Evolutionary conservation across 2,329 filamentous ascomycete genomes (phyloP).

Genomic region (Ilyonectria robusta): DNA sequence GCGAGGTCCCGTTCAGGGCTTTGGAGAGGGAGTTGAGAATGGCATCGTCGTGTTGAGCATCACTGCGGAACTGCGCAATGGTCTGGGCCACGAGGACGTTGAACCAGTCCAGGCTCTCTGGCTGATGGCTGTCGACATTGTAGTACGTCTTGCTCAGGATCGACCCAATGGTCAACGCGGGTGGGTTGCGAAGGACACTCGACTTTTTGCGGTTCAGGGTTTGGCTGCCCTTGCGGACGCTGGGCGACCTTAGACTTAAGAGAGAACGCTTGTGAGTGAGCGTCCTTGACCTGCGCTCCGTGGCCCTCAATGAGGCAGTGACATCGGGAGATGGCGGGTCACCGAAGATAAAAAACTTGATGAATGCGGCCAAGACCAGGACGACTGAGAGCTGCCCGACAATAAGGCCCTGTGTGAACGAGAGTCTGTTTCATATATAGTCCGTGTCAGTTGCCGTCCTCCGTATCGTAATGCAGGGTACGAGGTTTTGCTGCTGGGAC

Average conservation of each 20-base stretch:
- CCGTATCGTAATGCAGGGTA: conserved; percentile 24
- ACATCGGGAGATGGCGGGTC: conserved; percentile 89
- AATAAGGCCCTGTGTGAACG: conserved; percentile 94
- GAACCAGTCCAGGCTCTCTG: conserved; percentile 98
- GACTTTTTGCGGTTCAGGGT: conserved; percentile 76
- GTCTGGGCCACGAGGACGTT: conserved; percentile 97
- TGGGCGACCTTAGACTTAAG: conserved; percentile 70
- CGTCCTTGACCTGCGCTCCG: conserved; percentile 80
- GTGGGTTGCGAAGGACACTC: conserved; percentile 79
- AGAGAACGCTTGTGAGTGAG: conserved; percentile 83
- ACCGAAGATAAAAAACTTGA: conserved; percentile 99
- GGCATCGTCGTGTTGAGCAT: conserved; percentile 91
- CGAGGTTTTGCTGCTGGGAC: conserved; percentile 41
- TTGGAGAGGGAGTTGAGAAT: conserved; percentile 89
- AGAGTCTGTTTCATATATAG: conserved; percentile 68
- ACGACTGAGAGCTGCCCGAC: conserved; percentile 95
- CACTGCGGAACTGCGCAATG: conserved; percentile 93
- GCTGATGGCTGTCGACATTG: conserved; percentile 94
- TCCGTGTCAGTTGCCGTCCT: conserved; percentile 23
- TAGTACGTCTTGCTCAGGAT: conserved; percentile 98
- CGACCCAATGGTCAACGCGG: conserved; percentile 88
- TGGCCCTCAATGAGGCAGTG: conserved; percentile 81
- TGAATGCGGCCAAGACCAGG: conserved; percentile 91
- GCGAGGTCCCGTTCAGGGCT: conserved; percentile 86
- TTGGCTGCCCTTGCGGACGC: conserved; percentile 56